Conservation (phyloP, 2,329 filamentous ascomycete genomes). For the Curvularia lunata region DNA sequence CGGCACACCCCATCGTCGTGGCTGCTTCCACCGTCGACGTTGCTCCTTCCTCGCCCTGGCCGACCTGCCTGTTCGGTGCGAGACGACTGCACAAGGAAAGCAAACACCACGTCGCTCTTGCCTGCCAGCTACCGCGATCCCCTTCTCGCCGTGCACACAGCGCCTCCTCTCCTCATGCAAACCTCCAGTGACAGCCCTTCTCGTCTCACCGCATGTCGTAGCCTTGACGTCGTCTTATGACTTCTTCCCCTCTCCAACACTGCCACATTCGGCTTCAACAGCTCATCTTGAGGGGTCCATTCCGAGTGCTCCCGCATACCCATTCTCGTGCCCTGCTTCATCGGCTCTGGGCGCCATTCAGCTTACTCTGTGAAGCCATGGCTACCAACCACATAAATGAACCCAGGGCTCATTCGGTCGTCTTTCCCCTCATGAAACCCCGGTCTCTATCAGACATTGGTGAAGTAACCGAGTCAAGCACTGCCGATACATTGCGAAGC, state of each 20-base stretch:
- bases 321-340: slow-evolving; percentile 18
- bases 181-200: slow-evolving; percentile 35
- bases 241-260: slow-evolving; percentile 45
- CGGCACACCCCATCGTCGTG: neutral
- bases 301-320: slow-evolving; percentile 29
- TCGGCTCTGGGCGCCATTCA: slow-evolving; percentile 21
- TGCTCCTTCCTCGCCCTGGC: neutral
- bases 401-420: slow-evolving; percentile 31
- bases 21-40: neutral
- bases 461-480: slow-evolving; percentile 57
- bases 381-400: slow-evolving; percentile 34
- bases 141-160: slow-evolving; percentile 14
- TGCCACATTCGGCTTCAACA: slow-evolving; percentile 39
- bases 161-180: slow-evolving; percentile 21
- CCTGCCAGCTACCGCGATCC: neutral
- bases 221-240: slow-evolving; percentile 49
- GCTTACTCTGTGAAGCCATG: slow-evolving; percentile 33
- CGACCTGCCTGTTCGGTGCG: neutral
- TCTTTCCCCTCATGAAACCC: slow-evolving; percentile 43
- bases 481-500: slow-evolving; percentile 48
- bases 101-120: slow-evolving; percentile 6
- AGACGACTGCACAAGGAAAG: neutral
- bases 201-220: slow-evolving; percentile 41
- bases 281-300: neutral
- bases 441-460: slow-evolving; percentile 59